Percentiles rank a stretch among this genome's conserved stretches.
Evolutionary conservation across 179 eudicot genomes (phyloP).

Genomic region (Beta corolliflora): DNA sequence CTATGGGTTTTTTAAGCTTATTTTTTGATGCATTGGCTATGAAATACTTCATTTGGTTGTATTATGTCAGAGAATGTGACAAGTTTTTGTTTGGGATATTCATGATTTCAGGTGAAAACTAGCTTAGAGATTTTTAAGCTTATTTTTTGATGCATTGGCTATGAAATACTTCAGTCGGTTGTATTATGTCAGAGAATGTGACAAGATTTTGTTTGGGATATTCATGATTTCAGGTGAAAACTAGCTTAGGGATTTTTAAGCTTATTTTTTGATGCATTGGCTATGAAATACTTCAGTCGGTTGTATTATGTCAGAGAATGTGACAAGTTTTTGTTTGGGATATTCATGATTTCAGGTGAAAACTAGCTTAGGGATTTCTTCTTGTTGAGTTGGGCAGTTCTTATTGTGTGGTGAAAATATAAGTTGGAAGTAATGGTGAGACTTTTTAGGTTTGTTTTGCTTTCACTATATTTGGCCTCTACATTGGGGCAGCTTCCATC

Average conservation of each 20-base stretch:
- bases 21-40: slow-evolving; percentile 2
- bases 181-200: no score
- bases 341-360: slow-evolving; percentile 32
- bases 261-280: neutral
- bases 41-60: neutral
- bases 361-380: slow-evolving; percentile 12
- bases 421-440: slow-evolving; percentile 42
- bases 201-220: no score
- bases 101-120: slow-evolving; percentile 31
- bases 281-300: neutral
- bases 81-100: slow-evolving; percentile 9
- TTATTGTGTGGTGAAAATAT: neutral
- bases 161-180: no score
- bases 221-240: no score
- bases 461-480: slow-evolving; percentile 41
- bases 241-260: no score
- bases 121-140: slow-evolving; percentile 2
- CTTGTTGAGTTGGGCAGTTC: slow-evolving; percentile 17
- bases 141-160: no score
- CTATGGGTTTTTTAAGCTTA: slow-evolving; percentile 7
- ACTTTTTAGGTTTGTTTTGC: slow-evolving; percentile 46
- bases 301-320: slow-evolving; percentile 11
- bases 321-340: slow-evolving; percentile 7
- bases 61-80: slow-evolving; percentile 15
- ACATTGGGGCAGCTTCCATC: slow-evolving; percentile 87